Conservation (phyloP, 176 grass and related monocot genomes). For the Avena sativa region DNA sequence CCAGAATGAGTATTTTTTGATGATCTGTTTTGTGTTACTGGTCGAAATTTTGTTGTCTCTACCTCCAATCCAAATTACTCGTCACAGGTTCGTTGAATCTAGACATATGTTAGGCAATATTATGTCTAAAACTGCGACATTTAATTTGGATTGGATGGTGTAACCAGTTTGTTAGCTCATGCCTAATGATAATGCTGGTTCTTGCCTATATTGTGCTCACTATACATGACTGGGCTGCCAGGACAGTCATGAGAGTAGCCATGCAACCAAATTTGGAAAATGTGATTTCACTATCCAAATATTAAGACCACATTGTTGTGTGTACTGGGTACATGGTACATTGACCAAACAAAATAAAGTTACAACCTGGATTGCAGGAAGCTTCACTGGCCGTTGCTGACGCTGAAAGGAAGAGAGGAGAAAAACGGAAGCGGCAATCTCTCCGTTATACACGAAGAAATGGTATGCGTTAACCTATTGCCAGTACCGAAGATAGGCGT, state of each 20-base stretch:
- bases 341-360: conserved; percentile 7
- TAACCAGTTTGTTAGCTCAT: conserved; percentile 12
- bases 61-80: background rate
- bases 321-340: background rate
- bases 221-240: conserved; percentile 20
- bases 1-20: background rate
- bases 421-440: conserved; percentile 58
- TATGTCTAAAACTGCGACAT: too few species aligned
- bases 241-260: background rate
- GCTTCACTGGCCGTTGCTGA: conserved; percentile 76
- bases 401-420: conserved; percentile 86
- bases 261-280: conserved; percentile 7
- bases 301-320: conserved; percentile 9
- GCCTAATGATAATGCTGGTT: background rate
- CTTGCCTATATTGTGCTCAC: conserved; percentile 6
- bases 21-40: conserved; percentile 19
- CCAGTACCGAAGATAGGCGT: background rate
- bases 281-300: conserved; percentile 20
- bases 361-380: conserved; percentile 61
- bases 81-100: too few species aligned
- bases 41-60: conserved; percentile 1
- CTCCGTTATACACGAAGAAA: conserved; percentile 58
- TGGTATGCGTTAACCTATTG: conserved; percentile 35
- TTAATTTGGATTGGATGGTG: too few species aligned
- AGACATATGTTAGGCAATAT: too few species aligned